These are phyloP conservation scores for Trichothecium roseum DNA, from an alignment of 2,329 filamentous ascomycete genomes.

Conservation along the genomic window DNA sequence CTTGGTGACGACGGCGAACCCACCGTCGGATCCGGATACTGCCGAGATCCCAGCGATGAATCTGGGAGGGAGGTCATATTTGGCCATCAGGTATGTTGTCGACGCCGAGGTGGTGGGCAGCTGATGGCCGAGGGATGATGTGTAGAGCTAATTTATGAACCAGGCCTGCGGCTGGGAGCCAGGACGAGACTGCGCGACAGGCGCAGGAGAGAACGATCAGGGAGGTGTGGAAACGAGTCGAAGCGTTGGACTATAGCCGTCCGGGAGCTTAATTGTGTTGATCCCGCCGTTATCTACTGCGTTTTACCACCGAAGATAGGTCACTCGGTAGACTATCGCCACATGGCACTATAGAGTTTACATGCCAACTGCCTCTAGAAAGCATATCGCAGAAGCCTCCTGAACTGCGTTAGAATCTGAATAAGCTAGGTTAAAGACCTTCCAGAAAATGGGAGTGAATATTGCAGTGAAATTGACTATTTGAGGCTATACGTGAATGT, in stretches of 20 bases:
- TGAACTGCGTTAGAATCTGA: too few species aligned
- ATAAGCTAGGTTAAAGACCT: too few species aligned
- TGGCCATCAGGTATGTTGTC: constrained; percentile 49
- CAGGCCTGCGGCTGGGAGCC: constrained; percentile 53
- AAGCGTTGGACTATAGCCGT: constrained; percentile 53
- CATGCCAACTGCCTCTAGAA: too few species aligned
- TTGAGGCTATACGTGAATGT: too few species aligned
- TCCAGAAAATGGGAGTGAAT: too few species aligned
- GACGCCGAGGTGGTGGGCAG: neutral
- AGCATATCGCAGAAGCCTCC: too few species aligned
- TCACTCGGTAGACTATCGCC: too few species aligned
- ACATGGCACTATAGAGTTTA: too few species aligned
- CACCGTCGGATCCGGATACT: constrained; percentile 45
- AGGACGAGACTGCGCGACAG: constrained; percentile 52
- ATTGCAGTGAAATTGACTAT: too few species aligned
- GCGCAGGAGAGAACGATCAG: constrained; percentile 60
- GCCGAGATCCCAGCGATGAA: constrained; percentile 47
- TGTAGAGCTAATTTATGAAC: too few species aligned
- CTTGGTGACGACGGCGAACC: constrained; percentile 63
- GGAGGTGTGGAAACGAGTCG: constrained; percentile 63
- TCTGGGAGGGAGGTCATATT: constrained; percentile 58
- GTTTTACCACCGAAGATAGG: too few species aligned
- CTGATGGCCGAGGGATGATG: constrained; percentile 7
- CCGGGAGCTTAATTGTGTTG: constrained; percentile 50
- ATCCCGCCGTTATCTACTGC: too few species aligned